Conservation (phyloP, 140 eudicot genomes). For the Flaveria floridana region DNA sequence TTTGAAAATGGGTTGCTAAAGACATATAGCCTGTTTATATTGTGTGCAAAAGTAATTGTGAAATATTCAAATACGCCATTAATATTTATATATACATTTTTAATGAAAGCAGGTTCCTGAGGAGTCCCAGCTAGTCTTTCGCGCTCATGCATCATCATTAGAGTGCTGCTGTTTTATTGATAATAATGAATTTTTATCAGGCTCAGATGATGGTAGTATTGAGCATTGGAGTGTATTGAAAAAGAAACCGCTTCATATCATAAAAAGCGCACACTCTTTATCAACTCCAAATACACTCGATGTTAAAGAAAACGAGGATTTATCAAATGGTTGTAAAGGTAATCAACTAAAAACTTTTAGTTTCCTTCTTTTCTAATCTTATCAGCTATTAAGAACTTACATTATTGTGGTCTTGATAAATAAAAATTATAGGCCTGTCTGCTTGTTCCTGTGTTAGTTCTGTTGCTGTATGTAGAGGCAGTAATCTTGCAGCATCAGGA, state of each 20-base stretch:
- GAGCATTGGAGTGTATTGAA: slow-evolving; percentile 72
- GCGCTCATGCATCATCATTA: slow-evolving; percentile 76
- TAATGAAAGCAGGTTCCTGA: slow-evolving; percentile 62
- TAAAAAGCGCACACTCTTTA: slow-evolving; percentile 73
- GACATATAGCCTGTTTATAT: too few species aligned
- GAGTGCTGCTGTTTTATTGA: slow-evolving; percentile 85
- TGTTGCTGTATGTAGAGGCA: slow-evolving; percentile 72
- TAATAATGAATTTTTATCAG: slow-evolving; percentile 83
- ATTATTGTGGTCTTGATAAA: neutral
- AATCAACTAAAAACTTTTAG: too few species aligned
- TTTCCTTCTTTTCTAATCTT: too few species aligned
- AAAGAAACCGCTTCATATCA: slow-evolving; percentile 80
- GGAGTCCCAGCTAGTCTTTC: slow-evolving; percentile 70
- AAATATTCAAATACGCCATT: neutral
- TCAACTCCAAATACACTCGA: slow-evolving; percentile 21
- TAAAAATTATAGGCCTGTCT: slow-evolving; percentile 26
- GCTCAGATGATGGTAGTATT: slow-evolving; percentile 93
- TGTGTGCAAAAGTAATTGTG: neutral
- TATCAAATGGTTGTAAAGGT: slow-evolving; percentile 47
- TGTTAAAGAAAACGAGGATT: slow-evolving; percentile 29
- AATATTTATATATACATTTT: neutral
- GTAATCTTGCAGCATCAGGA: slow-evolving; percentile 96
- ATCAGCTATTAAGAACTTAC: too few species aligned
- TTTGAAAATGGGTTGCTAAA: too few species aligned
- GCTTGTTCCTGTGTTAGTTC: slow-evolving; percentile 83